Conservation (phyloP, 2,329 filamentous ascomycete genomes). For the Coniella vitis region DNA sequence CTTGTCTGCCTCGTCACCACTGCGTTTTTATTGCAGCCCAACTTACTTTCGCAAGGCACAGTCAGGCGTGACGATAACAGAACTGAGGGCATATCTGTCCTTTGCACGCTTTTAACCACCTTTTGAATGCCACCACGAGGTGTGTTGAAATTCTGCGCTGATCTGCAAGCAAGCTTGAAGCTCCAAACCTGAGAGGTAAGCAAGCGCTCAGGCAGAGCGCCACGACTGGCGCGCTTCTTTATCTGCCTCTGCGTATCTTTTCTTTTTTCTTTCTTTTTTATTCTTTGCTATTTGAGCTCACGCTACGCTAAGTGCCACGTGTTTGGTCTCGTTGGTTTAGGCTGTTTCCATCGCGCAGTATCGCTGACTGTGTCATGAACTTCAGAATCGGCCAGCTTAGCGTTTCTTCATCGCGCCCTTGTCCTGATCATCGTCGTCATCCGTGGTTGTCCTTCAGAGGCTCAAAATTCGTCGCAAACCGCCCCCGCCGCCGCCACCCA, state of each 20-base stretch:
- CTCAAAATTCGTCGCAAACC: not conserved
- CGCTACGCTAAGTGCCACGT: not conserved
- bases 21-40: not conserved
- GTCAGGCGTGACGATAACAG: not conserved
- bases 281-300: not conserved
- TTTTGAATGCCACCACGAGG: not conserved
- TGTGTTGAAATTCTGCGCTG: not conserved
- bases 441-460: not conserved
- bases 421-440: no score
- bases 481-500: not conserved
- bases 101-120: not conserved
- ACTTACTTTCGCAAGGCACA: not conserved
- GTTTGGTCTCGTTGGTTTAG: no score
- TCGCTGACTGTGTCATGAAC: no score
- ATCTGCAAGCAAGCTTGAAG: no score
- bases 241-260: not conserved
- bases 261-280: not conserved
- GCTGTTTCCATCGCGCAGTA: no score
- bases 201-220: not conserved
- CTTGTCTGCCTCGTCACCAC: not conserved
- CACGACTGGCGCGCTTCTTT: no score
- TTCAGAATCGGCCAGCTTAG: no score
- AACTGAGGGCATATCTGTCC: not conserved
- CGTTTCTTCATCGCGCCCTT: no score
- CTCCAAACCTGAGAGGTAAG: not conserved